Conservation (phyloP, 345 rosid species). For the Schrenkiella parvula region DNA sequence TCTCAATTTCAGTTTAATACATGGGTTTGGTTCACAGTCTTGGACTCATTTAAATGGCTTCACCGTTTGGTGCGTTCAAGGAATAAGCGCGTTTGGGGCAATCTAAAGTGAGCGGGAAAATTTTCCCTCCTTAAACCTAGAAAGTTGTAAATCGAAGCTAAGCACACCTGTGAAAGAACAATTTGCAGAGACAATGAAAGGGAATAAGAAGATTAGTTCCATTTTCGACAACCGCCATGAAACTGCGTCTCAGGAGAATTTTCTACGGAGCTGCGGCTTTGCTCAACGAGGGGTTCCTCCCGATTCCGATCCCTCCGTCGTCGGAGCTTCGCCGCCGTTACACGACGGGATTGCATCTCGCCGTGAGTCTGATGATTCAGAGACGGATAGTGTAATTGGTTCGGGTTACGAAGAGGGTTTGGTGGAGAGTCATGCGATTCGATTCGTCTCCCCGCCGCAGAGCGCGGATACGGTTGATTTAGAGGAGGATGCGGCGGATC, state of each 20-base stretch:
- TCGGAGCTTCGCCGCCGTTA: not conserved
- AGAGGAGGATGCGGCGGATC: constrained; percentile 13
- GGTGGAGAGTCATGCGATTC: constrained; percentile 17
- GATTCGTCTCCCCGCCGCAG: constrained; percentile 21
- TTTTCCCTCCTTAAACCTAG: not conserved
- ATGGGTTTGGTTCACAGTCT: too few relatives aligned
- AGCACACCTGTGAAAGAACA: not conserved
- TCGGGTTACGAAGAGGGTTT: not conserved
- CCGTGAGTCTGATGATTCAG: not conserved
- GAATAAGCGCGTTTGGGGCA: not conserved
- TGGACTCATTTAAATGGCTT: too few relatives aligned
- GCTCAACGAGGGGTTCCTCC: constrained; percentile 13
- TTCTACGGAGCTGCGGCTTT: constrained; percentile 17
- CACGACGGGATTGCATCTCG: not conserved
- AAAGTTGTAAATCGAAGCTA: not conserved
- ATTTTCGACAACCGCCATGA: constrained; percentile 9
- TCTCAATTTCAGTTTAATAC: not conserved
- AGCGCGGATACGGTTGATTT: not conserved
- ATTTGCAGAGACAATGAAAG: constrained; percentile 3
- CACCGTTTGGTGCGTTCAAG: constrained; percentile 9
- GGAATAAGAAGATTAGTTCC: not conserved
- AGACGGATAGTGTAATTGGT: not conserved
- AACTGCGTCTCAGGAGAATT: constrained; percentile 21
- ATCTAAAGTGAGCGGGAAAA: constrained; percentile 9
- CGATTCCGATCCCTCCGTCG: constrained; percentile 25